Percentiles rank a stretch among this genome's conserved stretches.
These are phyloP conservation scores for Litchi chinensis DNA, from an alignment of 345 rosid species.

Conservation along the genomic window DNA sequence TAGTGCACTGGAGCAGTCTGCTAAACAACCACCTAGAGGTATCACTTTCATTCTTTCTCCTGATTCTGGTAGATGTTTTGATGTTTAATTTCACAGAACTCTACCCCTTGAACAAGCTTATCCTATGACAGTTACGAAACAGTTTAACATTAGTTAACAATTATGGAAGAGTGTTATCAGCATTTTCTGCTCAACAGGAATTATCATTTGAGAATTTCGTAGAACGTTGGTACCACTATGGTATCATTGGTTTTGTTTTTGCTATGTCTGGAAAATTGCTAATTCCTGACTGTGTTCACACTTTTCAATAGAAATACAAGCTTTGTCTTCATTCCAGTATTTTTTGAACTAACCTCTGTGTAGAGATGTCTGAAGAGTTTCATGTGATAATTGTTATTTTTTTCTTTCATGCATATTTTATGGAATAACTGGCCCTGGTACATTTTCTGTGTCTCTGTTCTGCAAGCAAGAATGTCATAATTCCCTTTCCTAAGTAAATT, in stretches of 20 bases:
- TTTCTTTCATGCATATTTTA: neutral
- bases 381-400: neutral
- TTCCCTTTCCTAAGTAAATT: too few relatives aligned
- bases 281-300: neutral
- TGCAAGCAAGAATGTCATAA: too few relatives aligned
- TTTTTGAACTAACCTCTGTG: neutral
- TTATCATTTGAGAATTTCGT: neutral
- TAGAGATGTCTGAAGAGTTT: neutral
- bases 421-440: neutral
- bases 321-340: neutral
- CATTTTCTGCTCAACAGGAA: neutral
- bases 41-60: conserved; percentile 24
- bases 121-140: neutral
- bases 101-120: neutral
- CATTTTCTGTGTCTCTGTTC: neutral
- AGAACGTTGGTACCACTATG: neutral
- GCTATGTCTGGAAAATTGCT: neutral
- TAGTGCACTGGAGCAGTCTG: conserved; percentile 37
- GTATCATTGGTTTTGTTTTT: neutral
- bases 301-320: neutral
- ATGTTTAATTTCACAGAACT: neutral
- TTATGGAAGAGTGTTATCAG: neutral
- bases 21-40: conserved; percentile 70
- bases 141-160: neutral
- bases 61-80: conserved; percentile 21